Conservation (phyloP, 805 yeast genomes). For the Isabelozyma heimii region DNA sequence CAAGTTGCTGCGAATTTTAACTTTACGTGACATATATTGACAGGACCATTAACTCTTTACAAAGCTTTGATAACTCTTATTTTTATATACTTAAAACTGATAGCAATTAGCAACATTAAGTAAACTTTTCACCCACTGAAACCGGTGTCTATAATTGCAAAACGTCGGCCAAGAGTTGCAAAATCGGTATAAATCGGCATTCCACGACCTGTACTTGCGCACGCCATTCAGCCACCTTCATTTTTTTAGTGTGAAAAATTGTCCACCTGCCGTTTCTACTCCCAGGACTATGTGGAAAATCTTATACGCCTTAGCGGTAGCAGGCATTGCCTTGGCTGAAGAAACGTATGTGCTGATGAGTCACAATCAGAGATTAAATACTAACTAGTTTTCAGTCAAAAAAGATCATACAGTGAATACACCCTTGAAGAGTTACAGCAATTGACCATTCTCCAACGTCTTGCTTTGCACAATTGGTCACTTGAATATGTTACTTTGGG, state of each 20-base stretch:
- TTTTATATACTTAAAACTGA: too few species aligned
- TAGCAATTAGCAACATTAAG: too few species aligned
- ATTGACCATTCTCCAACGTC: conserved; percentile 59
- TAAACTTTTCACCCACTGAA: too few species aligned
- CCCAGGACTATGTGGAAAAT: background rate
- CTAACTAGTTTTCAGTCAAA: background rate
- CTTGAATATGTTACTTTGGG: conserved; percentile 61
- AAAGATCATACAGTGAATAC: conserved; percentile 20
- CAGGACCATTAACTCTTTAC: too few species aligned
- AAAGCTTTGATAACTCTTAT: too few species aligned
- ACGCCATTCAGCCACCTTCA: background rate
- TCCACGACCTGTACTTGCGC: background rate
- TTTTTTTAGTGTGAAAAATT: background rate
- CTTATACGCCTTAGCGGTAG: background rate
- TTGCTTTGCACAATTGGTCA: conserved; percentile 68
- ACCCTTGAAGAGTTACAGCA: conserved; percentile 53
- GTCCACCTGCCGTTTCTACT: background rate
- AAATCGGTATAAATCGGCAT: too few species aligned
- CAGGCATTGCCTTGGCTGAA: conserved; percentile 1
- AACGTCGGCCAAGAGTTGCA: background rate
- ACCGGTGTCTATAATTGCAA: background rate
- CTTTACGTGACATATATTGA: too few species aligned
- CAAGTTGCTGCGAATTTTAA: too few species aligned
- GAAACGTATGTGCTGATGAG: conserved; percentile 2
- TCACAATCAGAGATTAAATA: background rate